Evolutionary conservation across 148 eudicot species (phyloP), one percentile per base, ranked within the genome.

Genomic region (Selenicereus undatus): DNA sequence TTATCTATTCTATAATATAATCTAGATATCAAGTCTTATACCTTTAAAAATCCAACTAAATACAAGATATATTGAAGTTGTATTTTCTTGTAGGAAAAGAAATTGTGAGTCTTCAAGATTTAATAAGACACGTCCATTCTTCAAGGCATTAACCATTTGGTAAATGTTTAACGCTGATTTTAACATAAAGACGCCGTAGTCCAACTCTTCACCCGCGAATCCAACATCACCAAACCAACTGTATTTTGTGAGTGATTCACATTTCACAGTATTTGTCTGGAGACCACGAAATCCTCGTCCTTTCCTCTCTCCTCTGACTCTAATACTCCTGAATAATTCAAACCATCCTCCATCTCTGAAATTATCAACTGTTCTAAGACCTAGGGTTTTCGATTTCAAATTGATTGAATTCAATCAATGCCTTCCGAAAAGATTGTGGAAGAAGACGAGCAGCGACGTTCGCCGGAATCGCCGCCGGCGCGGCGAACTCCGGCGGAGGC

Each of bases 231-330:
- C 60, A 50, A 51, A 50, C 10, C 60, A 50, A 74, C 30, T 66
- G 71, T 66, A 66, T 64, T 64, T 64, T 66, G 56, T 13, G 22
- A 50, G 71, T 43, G 68, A 77, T 27, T 39, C 11, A 24, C 11
- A 35, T 64, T 27, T 39, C 11, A 24, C 11, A 35, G 39, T 14
- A 8, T 36, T 82, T 71, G 80, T 82, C 71, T 79, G 82, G 79
- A 42, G 27, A 75, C 73, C 85, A 79, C 85, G 82, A 83, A 83
- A 75, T 58, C 68, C n/a, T 24, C 32, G 35, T 11, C n/a, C 13
- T 35, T 30, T 74, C 78, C 81, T 81, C 72, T 80, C 52, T 84
- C 82, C 43, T 79, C 74, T 80, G 80, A 83, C 86, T 69, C 68
- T 64, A 36, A 27, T 16, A 36, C 48, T 18, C 5, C 36, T 9